Evolutionary conservation across 208 protist genomes (phyloP).

Genomic region (Leishmania tarentolae): DNA sequence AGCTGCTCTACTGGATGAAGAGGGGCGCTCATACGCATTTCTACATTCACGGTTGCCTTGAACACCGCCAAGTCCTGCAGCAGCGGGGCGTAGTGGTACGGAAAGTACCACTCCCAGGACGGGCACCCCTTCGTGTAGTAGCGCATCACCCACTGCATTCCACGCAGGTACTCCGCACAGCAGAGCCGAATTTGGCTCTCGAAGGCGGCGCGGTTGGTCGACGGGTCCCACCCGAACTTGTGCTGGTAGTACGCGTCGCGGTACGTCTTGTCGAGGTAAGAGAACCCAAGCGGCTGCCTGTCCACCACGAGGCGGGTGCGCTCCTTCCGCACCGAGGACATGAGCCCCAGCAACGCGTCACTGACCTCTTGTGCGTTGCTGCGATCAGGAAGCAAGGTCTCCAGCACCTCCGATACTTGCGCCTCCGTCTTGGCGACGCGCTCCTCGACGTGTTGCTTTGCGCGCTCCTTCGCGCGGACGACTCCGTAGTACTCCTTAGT

Average conservation of each 20-base stretch:
- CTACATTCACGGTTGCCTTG: conserved; percentile 56
- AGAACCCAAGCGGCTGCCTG: conserved; percentile 74
- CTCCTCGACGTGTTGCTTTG: conserved; percentile 79
- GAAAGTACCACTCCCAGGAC: conserved; percentile 99
- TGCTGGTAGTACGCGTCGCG: conserved; percentile 79
- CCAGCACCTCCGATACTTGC: conserved; percentile 35
- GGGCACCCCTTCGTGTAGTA: conserved; percentile 99
- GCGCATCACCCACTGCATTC: conserved; percentile 98
- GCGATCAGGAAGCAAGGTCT: conserved; percentile 22
- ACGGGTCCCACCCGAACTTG: conserved; percentile 83
- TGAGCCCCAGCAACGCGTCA: conserved; percentile 48
- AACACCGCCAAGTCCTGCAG: conserved; percentile 85
- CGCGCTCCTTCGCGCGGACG: conserved; percentile 60
- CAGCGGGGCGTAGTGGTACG: conserved; percentile 99
- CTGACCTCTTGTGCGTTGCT: conserved; percentile 68
- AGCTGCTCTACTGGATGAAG: conserved; percentile 98
- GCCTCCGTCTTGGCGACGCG: conserved; percentile 53
- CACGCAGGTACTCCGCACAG: conserved; percentile 94
- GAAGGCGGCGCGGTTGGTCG: conserved; percentile 46
- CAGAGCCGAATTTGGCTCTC: conserved; percentile 70
- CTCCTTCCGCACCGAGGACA: conserved; percentile 65
- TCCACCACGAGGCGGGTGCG: conserved; percentile 63
- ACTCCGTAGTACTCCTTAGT: conserved; percentile 68
- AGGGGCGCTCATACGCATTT: conserved; percentile 81
- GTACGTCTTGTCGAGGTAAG: conserved; percentile 74